These are phyloP conservation scores for Coniferiporia weirii DNA, from an alignment of 1,284 basidiomycete genomes.

Conservation along the genomic window DNA sequence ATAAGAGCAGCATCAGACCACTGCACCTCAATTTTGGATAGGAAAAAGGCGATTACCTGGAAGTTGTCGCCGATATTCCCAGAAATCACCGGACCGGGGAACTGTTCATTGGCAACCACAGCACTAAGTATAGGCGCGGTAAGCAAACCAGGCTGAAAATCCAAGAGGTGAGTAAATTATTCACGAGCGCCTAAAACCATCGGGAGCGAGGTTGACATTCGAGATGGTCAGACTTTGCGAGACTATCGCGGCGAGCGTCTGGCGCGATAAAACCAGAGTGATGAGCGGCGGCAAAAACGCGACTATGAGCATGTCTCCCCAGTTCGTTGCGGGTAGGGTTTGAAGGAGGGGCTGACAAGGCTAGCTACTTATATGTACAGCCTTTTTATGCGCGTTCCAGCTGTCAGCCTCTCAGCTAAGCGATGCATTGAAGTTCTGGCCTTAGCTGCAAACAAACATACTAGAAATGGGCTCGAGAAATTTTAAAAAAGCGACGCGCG, in stretches of 20 bases:
- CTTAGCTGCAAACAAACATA: no score
- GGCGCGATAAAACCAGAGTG: neutral
- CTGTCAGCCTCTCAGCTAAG: no score
- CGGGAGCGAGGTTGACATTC: conserved; percentile 22
- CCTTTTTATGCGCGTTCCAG: no score
- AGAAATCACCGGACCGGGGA: conserved; percentile 22
- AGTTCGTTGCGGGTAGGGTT: neutral
- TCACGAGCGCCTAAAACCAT: conserved; percentile 30
- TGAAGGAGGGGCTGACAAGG: no score
- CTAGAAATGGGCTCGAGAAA: no score
- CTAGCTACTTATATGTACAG: no score
- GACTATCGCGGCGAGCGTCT: conserved; percentile 11
- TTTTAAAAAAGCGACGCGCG: no score
- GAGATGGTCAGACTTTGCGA: conserved; percentile 15
- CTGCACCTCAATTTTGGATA: neutral
- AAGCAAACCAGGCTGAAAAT: neutral
- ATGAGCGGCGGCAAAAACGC: conserved; percentile 1
- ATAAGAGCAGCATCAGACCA: neutral
- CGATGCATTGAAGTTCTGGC: no score
- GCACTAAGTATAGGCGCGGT: conserved; percentile 10
- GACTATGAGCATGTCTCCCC: neutral
- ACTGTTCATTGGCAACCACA: conserved; percentile 19
- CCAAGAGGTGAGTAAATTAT: conserved; percentile 8
- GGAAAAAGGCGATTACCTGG: neutral
- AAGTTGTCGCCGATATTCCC: conserved; percentile 22